Evolutionary conservation across 345 rosid genomes (phyloP), one percentile per base, ranked within the genome.

Genomic region (Corymbia maculata): DNA sequence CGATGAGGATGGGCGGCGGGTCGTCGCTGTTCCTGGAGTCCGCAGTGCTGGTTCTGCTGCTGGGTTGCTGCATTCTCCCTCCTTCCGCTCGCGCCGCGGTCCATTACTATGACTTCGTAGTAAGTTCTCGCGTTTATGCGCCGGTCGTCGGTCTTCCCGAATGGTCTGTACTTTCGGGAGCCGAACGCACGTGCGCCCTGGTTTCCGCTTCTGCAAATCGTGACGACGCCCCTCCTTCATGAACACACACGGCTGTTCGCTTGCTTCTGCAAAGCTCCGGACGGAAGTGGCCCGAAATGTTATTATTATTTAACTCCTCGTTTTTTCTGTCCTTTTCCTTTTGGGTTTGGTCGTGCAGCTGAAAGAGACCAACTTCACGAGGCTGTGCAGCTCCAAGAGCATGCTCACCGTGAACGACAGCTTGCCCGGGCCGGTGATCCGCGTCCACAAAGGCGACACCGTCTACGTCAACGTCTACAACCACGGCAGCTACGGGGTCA

Each of bases 401-500:
- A 86, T 89, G 86, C 6, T 89, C 86, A 82, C 75, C 47, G 88
- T 89, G 44, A 89, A 89, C 36, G 88, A 86, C 4, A 75, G 86
- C 59, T 80, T 89, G 79, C 90, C 90, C 15, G 90, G 90, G 45
- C 90, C 90, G 19, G 79, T 17, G 86, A n/a, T 89, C 30, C 55
- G 88, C 11, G 88, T 89, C 14, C 86, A 15, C 17, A 79, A 75
- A 47, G 90, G 90, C 6, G 90, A 89, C 52, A 89, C 90, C 6
- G 86, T 59, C 32, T 89, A 52, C 32, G 36, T 89, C 86, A 89
- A 86, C 17, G 86, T 86, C 79, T 55, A 89, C 47, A 89, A 89
- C 32, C 86, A 89, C 9, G 90, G 86, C 44, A 17, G 9, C 8
- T 86, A 89, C 36, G 88, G 55, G 2, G 36, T 89, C 30, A 86